These are phyloP conservation scores for Rhodotorula kratochvilovae DNA, from an alignment of 768 basidiomycete genomes.

Conservation along the genomic window DNA sequence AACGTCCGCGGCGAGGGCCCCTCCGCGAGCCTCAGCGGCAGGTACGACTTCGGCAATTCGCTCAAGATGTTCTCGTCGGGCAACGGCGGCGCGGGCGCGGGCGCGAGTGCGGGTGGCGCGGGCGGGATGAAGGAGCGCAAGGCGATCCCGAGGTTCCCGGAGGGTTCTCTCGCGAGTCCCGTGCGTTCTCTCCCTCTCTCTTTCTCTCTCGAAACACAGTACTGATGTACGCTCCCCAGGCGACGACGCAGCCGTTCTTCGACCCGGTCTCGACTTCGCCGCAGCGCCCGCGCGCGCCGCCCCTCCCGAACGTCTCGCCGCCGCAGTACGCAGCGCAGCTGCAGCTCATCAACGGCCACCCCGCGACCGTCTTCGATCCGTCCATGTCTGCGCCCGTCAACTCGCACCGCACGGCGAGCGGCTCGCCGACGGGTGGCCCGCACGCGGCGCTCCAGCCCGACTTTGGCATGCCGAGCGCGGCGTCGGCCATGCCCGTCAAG, in stretches of 20 bases:
- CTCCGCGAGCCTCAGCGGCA: conserved; percentile 41
- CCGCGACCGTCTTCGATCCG: conserved; percentile 22
- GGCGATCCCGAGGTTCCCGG: neutral
- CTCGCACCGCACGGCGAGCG: conserved; percentile 9
- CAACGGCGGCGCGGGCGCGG: neutral
- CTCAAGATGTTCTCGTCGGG: conserved; percentile 41
- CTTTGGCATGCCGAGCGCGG: conserved; percentile 16
- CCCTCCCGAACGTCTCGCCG: neutral
- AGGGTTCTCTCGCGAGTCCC: neutral
- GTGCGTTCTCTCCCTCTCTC: neutral
- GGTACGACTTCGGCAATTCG: conserved; percentile 50
- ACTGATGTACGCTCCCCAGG: neutral
- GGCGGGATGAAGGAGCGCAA: conserved; percentile 1
- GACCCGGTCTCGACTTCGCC: conserved; percentile 35
- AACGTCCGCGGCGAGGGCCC: conserved; percentile 35
- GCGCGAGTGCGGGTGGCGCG: neutral
- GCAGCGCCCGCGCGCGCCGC: conserved; percentile 17
- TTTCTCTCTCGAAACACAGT: rapidly evolving
- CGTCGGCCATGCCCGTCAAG: neutral
- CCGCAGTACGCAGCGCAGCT: neutral
- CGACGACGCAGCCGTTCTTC: conserved; percentile 17
- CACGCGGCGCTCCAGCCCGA: conserved; percentile 22
- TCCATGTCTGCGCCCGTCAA: conserved; percentile 17
- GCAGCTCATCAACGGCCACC: conserved; percentile 20
- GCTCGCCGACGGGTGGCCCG: neutral